A percentile compares a stretch with the other conserved stretches of the same genome.
These are phyloP conservation scores for Medicago arabica DNA, from an alignment of 306 rosid species.

Conservation along the genomic window DNA sequence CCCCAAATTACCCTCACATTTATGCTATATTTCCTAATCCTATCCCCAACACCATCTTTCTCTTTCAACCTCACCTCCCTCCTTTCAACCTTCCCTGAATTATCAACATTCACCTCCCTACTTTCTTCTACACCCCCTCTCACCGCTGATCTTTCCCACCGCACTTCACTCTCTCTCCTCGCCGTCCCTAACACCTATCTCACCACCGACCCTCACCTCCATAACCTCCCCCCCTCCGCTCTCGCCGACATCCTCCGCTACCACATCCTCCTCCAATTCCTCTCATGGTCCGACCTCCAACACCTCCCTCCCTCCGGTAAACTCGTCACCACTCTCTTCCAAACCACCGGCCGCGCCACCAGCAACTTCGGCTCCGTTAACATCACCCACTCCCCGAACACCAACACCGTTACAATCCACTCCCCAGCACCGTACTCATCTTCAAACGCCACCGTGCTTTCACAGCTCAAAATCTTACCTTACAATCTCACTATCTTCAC, in stretches of 20 bases:
- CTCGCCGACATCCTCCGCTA: conserved; percentile 90
- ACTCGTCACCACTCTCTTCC: conserved; percentile 86
- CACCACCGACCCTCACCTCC: conserved; percentile 48
- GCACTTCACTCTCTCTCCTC: conserved; percentile 81
- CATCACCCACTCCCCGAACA: conserved; percentile 64
- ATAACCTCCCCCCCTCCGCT: conserved; percentile 61
- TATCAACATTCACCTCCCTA: conserved; percentile 74
- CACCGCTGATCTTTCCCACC: conserved; percentile 65
- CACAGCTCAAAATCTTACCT: conserved; percentile 70
- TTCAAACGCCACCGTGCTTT: conserved; percentile 73
- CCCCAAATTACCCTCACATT: conserved; percentile 65
- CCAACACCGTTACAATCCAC: conserved; percentile 58
- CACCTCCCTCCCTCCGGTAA: conserved; percentile 75
- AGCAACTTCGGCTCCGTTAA: conserved; percentile 80
- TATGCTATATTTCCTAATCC: conserved; percentile 39
- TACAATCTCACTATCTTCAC: conserved; percentile 85
- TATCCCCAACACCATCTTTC: conserved; percentile 39
- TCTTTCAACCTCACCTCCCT: conserved; percentile 76
- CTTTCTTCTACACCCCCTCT: conserved; percentile 61
- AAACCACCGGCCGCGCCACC: conserved; percentile 96
- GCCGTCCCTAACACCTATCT: conserved; percentile 82
- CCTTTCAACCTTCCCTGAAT: conserved; percentile 75
- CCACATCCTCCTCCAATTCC: conserved; percentile 87
- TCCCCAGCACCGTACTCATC: conserved; percentile 71
- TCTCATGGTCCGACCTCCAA: conserved; percentile 74